A percentile compares a stretch with the other conserved stretches of the same genome.
Evolutionary conservation across 139 green algal genomes (phyloP).

Genomic region (Axilococcus clingmanii): DNA sequence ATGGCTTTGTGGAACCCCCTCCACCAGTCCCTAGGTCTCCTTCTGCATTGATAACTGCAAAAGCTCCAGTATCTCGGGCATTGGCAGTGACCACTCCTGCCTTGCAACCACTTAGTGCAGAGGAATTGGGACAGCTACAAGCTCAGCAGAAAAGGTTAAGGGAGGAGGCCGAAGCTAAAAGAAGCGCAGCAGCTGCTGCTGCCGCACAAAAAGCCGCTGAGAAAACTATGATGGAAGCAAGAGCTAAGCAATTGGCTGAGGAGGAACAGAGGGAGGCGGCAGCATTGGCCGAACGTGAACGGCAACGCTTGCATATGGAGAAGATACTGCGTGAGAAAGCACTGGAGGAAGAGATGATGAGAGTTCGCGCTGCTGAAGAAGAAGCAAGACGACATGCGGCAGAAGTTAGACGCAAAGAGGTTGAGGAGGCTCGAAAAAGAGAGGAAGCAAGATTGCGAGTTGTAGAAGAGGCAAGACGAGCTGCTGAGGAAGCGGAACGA

Average conservation of each 20-base stretch:
- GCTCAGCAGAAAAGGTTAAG: constrained; percentile 5
- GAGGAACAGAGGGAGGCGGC: constrained; percentile 3
- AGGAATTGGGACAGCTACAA: not conserved
- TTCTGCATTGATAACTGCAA: constrained; percentile 10
- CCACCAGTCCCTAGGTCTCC: constrained; percentile 6
- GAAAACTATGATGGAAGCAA: not conserved
- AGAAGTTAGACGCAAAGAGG: not conserved
- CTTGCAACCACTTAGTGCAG: not conserved
- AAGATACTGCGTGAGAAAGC: not conserved
- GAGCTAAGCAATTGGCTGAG: not conserved
- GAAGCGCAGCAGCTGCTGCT: not conserved
- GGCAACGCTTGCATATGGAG: not conserved
- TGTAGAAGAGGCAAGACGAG: constrained; percentile 1
- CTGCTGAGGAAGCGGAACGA: constrained; percentile 4
- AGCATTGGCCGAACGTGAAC: not conserved
- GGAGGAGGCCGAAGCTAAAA: constrained; percentile 2
- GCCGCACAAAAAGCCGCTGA: not conserved
- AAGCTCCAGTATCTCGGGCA: constrained; percentile 15
- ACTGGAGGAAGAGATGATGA: constrained; percentile 9
- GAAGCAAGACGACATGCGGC: not conserved
- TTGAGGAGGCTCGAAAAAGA: constrained; percentile 9
- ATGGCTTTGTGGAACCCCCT: constrained; percentile 6
- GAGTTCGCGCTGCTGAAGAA: not conserved
- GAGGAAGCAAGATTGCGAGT: not conserved
- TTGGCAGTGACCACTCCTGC: constrained; percentile 9